phyloP scores from a whole-genome alignment of 2,329 filamentous ascomycete genomes.

The Cladophialophora chaetospira region DNA sequence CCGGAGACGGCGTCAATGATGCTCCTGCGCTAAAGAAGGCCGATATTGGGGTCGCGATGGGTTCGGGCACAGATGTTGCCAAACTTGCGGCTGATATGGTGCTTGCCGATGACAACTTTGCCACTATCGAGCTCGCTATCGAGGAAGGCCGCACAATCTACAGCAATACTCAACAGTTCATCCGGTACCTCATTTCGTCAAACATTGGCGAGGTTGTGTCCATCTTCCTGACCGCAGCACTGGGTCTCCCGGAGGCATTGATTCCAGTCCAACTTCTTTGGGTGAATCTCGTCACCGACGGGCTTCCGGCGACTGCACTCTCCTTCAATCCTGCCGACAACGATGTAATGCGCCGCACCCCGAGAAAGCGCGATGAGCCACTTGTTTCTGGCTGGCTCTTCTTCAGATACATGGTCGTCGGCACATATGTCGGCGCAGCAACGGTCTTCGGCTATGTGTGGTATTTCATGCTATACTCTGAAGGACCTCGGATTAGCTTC shows the following conservation, averaged over 20 bases:
- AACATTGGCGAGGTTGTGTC: slow-evolving; percentile 99
- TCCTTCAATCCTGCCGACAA: slow-evolving; percentile 99
- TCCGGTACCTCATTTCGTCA: slow-evolving; percentile 96
- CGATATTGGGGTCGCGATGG: slow-evolving; percentile 99
- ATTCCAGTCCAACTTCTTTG: slow-evolving; percentile 97
- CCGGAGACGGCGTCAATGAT: slow-evolving; percentile 97
- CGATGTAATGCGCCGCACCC: slow-evolving; percentile 92
- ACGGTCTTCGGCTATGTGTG: slow-evolving; percentile 98
- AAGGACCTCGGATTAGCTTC: slow-evolving; percentile 89
- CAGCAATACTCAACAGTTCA: slow-evolving; percentile 99
- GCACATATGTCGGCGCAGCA: slow-evolving; percentile 88
- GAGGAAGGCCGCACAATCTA: slow-evolving; percentile 98
- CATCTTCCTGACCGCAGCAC: slow-evolving; percentile 93
- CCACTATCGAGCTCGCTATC: slow-evolving; percentile 92
- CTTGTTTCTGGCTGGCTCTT: slow-evolving; percentile 96
- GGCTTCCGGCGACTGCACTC: slow-evolving; percentile 90
- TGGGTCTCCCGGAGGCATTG: slow-evolving; percentile 96
- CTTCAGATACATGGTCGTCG: slow-evolving; percentile 95
- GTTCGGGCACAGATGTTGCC: slow-evolving; percentile 93
- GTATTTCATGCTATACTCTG: slow-evolving; percentile 98
- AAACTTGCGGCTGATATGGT: slow-evolving; percentile 99
- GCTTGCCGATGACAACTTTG: slow-evolving; percentile 97
- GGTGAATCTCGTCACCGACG: slow-evolving; percentile 98
- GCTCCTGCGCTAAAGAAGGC: slow-evolving; percentile 97
- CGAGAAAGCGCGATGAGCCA: slow-evolving; percentile 86